Percentiles rank a stretch among this genome's conserved stretches.
These are phyloP conservation scores for Helicosporidium sp. DNA, from an alignment of 139 green algal species.

Conservation along the genomic window DNA sequence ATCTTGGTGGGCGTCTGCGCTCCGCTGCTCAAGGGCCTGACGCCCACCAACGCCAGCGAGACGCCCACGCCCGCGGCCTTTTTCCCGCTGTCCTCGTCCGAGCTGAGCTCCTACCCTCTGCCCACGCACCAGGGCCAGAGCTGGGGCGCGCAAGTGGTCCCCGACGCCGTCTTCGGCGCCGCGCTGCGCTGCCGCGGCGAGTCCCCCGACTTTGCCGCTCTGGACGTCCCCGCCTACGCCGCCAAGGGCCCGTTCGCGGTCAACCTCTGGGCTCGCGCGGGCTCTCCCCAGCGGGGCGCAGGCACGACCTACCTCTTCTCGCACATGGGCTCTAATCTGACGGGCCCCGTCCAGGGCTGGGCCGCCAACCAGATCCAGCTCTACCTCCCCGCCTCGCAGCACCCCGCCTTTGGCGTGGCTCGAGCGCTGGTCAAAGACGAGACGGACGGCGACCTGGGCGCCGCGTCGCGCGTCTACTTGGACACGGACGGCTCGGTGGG, in stretches of 20 bases:
- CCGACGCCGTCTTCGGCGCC: slow-evolving; percentile 3
- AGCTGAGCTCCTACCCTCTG: slow-evolving; percentile 6
- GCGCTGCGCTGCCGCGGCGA: slow-evolving; percentile 6
- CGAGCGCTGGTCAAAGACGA: slow-evolving; percentile 19
- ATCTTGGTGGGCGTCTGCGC: too few species aligned
- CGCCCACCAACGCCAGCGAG: background rate
- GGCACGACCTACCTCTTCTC: slow-evolving; percentile 19
- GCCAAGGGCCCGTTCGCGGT: slow-evolving; percentile 27
- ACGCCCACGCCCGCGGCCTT: slow-evolving; percentile 4
- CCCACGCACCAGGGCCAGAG: background rate
- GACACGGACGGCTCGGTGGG: slow-evolving; percentile 14
- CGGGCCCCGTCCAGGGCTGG: background rate
- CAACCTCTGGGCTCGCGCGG: slow-evolving; percentile 34
- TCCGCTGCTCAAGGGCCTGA: too few species aligned
- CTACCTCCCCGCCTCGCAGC: slow-evolving; percentile 18
- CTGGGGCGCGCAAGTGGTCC: background rate
- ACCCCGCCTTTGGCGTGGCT: slow-evolving; percentile 24
- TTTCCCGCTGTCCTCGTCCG: slow-evolving; percentile 11
- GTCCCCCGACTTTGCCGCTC: background rate
- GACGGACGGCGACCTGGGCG: slow-evolving; percentile 3
- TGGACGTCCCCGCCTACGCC: slow-evolving; percentile 20
- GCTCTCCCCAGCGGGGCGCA: too few species aligned
- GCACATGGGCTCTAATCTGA: background rate
- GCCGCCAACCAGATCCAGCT: slow-evolving; percentile 17
- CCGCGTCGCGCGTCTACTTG: slow-evolving; percentile 2